Evolutionary conservation across 495 filamentous ascomycete species (phyloP).

Genomic region (Lentithecium fluviatile): DNA sequence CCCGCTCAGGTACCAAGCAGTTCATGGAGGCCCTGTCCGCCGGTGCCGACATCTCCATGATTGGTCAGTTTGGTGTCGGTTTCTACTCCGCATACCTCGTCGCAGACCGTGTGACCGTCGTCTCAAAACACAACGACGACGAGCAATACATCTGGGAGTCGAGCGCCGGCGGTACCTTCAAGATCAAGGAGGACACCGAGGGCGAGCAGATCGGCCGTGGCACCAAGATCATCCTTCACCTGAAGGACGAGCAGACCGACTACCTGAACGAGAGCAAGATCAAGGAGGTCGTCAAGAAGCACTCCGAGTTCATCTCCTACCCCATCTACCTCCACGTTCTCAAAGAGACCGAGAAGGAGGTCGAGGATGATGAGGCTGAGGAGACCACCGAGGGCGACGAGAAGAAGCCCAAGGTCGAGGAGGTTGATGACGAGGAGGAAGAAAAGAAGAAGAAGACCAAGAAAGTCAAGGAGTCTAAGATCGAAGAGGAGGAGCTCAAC

Average conservation of each 20-base stretch:
- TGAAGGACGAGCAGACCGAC: constrained; percentile 98
- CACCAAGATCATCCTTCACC: constrained; percentile 95
- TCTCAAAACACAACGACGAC: constrained; percentile 99
- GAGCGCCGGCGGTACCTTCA: constrained; percentile 95
- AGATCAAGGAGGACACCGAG: constrained; percentile 83
- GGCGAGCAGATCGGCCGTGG: constrained; percentile 88
- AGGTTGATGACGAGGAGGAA: constrained; percentile 77
- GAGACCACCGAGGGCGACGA: constrained; percentile 62
- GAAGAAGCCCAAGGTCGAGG: constrained; percentile 84
- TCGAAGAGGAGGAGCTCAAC: constrained; percentile 99
- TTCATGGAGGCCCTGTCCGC: constrained; percentile 99
- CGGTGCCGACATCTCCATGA: constrained; percentile 99
- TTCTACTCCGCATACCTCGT: constrained; percentile 99
- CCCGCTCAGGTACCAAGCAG: constrained; percentile 98
- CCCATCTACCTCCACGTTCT: constrained; percentile 98
- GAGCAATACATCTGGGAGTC: constrained; percentile 99
- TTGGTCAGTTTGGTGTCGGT: constrained; percentile 99
- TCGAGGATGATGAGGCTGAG: constrained; percentile 95
- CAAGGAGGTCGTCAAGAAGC: constrained; percentile 99
- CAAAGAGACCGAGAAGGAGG: constrained; percentile 99
- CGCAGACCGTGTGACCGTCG: constrained; percentile 89
- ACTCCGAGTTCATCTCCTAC: constrained; percentile 99
- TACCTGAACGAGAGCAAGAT: constrained; percentile 98
- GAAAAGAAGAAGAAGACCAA: constrained; percentile 95
- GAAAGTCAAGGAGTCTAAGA: constrained; percentile 97